Percentiles rank a stretch among this genome's conserved stretches.
phyloP scores from a whole-genome alignment of 176 grass and related monocot genomes.

The Typha latifolia region DNA sequence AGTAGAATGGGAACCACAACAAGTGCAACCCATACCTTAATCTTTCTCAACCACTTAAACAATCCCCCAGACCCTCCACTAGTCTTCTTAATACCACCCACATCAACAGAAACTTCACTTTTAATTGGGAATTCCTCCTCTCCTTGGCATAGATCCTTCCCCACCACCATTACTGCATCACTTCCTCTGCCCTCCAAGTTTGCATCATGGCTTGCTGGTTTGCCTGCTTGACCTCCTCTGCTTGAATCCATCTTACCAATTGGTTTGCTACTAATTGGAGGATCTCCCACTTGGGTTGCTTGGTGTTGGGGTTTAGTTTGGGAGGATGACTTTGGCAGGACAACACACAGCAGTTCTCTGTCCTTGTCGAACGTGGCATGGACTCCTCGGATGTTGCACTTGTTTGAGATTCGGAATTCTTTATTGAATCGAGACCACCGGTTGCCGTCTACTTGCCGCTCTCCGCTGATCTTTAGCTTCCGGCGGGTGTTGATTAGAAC shows the following conservation, averaged over 20 bases:
- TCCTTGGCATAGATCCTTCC: too few species aligned
- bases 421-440: conserved; percentile 33
- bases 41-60: too few species aligned
- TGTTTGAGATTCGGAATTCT: conserved; percentile 21
- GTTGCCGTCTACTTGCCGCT: conserved; percentile 23
- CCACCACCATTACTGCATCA: neutral
- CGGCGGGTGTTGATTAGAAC: conserved; percentile 30
- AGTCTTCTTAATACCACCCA: too few species aligned
- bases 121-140: too few species aligned
- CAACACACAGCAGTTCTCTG: conserved; percentile 16
- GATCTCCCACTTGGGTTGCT: neutral
- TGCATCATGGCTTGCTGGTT: neutral
- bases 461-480: conserved; percentile 41
- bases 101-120: too few species aligned
- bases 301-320: neutral
- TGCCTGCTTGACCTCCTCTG: neutral
- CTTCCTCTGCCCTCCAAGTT: neutral
- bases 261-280: neutral
- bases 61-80: too few species aligned
- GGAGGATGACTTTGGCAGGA: conserved; percentile 26
- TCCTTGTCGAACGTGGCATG: conserved; percentile 23
- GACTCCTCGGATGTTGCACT: conserved; percentile 19
- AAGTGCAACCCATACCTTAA: too few species aligned
- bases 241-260: neutral
- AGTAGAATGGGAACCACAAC: too few species aligned